Percentiles rank a stretch among this genome's conserved stretches.
Evolutionary conservation across 768 basidiomycete species (phyloP).

Genomic region (Guyanaporus albipodus): DNA sequence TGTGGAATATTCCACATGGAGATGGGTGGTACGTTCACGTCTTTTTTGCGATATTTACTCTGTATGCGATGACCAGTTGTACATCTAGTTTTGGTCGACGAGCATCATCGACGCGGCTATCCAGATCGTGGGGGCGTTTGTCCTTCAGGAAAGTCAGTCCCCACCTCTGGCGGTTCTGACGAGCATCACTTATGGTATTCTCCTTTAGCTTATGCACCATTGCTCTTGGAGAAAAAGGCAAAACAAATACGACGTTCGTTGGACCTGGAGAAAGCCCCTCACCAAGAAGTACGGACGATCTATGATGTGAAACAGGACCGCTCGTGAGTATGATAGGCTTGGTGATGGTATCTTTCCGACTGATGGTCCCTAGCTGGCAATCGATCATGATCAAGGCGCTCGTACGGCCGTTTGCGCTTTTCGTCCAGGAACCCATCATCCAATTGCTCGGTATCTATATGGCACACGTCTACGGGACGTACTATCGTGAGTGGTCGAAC

Average conservation of each 20-base stretch:
- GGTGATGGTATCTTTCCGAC: neutral
- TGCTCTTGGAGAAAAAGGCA: conserved; percentile 50
- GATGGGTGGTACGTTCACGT: conserved; percentile 55
- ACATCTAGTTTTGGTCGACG: conserved; percentile 65
- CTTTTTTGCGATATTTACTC: no score
- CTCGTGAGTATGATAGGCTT: conserved; percentile 35
- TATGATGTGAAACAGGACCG: conserved; percentile 40
- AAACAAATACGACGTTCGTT: conserved; percentile 38
- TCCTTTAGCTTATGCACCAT: conserved; percentile 26
- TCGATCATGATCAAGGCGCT: conserved; percentile 50
- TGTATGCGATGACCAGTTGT: no score
- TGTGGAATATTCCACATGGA: conserved; percentile 59
- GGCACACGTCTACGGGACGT: conserved; percentile 62
- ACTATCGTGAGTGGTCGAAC: conserved; percentile 45
- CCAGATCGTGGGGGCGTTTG: conserved; percentile 53
- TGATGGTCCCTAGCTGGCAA: conserved; percentile 41
- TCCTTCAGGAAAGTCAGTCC: conserved; percentile 58
- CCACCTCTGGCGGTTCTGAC: neutral
- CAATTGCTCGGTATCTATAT: conserved; percentile 66
- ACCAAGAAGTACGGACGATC: conserved; percentile 42
- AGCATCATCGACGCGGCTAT: conserved; percentile 52
- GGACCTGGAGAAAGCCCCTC: conserved; percentile 44
- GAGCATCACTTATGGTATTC: conserved; percentile 14
- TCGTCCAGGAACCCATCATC: conserved; percentile 58
- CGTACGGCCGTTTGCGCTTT: conserved; percentile 64